These are phyloP conservation scores for Malus hybrid DNA, from an alignment of 331 rosid species.

Conservation along the genomic window DNA sequence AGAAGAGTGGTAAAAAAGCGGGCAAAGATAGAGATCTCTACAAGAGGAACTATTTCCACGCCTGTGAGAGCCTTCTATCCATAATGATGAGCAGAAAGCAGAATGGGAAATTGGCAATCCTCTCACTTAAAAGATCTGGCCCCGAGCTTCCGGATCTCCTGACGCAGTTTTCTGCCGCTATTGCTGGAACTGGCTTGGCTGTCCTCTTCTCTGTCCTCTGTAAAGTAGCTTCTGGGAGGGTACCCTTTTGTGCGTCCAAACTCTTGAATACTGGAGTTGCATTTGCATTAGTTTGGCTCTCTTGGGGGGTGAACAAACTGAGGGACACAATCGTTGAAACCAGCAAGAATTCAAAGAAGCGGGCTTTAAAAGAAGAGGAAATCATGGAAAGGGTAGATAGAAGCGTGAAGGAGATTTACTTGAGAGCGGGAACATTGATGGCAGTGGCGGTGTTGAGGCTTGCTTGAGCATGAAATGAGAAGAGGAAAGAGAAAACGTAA, in stretches of 20 bases:
- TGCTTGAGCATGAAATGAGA: constrained; percentile 37
- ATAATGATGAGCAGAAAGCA: constrained; percentile 44
- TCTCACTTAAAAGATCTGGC: constrained; percentile 58
- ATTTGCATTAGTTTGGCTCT: constrained; percentile 75
- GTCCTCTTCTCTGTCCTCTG: constrained; percentile 56
- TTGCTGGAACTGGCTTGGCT: constrained; percentile 83
- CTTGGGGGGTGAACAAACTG: constrained; percentile 64
- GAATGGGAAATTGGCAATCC: constrained; percentile 35
- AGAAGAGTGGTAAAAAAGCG: constrained; percentile 41
- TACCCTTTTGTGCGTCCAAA: constrained; percentile 42
- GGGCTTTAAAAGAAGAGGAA: constrained; percentile 51
- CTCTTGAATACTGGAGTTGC: constrained; percentile 56
- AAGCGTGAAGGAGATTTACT: constrained; percentile 47
- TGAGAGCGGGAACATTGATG: constrained; percentile 58
- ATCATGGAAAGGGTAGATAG: constrained; percentile 48
- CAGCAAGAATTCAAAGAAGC: constrained; percentile 52
- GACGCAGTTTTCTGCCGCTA: constrained; percentile 61
- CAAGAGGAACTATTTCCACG: constrained; percentile 56
- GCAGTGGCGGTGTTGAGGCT: constrained; percentile 52
- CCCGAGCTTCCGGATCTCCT: constrained; percentile 80
- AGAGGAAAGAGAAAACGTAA: not conserved
- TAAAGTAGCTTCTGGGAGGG: constrained; percentile 51
- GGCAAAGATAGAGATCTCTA: constrained; percentile 59
- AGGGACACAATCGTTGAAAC: constrained; percentile 41
- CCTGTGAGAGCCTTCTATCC: constrained; percentile 81